A percentile compares a stretch with the other conserved stretches of the same genome.
phyloP scores from a whole-genome alignment of 306 rosid species.

The Acacia acuminata region DNA sequence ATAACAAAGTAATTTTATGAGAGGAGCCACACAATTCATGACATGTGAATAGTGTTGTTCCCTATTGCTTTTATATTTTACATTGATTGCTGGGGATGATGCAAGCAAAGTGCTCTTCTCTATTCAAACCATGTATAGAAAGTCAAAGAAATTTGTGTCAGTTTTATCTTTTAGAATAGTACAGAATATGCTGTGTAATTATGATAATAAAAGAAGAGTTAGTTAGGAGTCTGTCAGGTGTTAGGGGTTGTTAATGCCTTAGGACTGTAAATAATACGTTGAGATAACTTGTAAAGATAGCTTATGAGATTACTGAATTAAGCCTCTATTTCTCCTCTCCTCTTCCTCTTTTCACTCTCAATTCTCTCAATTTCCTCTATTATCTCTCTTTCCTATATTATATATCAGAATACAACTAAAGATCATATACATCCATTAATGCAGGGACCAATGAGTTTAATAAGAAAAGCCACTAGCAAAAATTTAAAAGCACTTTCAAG shows the following conservation, averaged over 20 bases:
- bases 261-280: no score
- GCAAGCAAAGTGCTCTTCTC: neutral
- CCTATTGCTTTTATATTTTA: neutral
- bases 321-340: neutral
- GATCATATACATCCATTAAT: slow-evolving; percentile 4
- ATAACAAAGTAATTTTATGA: neutral
- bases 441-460: neutral
- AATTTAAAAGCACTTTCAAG: neutral
- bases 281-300: no score
- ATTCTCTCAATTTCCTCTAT: neutral
- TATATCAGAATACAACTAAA: slow-evolving; percentile 1
- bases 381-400: no score
- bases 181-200: neutral
- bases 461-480: neutral
- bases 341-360: neutral
- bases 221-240: no score
- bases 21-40: neutral
- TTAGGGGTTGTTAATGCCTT: no score
- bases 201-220: no score
- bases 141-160: neutral
- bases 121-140: neutral
- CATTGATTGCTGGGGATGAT: neutral
- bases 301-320: no score
- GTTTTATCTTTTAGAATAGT: slow-evolving; percentile 7
- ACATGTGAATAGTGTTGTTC: neutral